Conservation (phyloP, 1,284 basidiomycete genomes). For the Neolentinus lepideus region DNA sequence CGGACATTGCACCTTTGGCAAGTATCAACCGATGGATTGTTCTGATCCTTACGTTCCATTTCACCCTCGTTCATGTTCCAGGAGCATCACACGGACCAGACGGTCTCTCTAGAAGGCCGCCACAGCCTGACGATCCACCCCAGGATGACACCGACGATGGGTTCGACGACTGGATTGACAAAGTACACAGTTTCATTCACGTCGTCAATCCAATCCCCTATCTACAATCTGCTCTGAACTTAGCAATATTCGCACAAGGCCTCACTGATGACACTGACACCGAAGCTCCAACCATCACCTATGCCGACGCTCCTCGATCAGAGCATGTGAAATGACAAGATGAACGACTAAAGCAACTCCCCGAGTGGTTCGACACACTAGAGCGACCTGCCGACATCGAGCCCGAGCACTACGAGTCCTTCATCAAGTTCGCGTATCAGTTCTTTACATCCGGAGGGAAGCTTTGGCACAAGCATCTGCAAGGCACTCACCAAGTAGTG, state of each 20-base stretch:
- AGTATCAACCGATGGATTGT: constrained; percentile 34
- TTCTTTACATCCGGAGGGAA: constrained; percentile 8
- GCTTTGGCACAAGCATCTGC: constrained; percentile 10
- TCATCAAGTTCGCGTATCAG: constrained; percentile 3
- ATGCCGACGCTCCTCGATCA: background rate
- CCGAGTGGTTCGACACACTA: constrained; percentile 12
- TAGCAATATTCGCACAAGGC: background rate
- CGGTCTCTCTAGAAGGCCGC: constrained; percentile 24
- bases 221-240: background rate
- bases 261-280: background rate
- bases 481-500: constrained; percentile 8
- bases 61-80: too few relatives aligned
- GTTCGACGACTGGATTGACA: constrained; percentile 27
- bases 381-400: constrained; percentile 6
- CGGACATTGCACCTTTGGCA: constrained; percentile 25
- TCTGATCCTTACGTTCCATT: constrained; percentile 27
- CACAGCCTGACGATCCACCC: constrained; percentile 12
- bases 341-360: background rate
- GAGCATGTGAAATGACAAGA: background rate
- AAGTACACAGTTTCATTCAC: constrained; percentile 11
- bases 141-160: constrained; percentile 21
- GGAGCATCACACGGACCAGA: constrained; percentile 23
- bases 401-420: background rate
- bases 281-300: background rate
- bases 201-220: background rate